Evolutionary conservation across 176 grass and related monocot species (phyloP), one percentile per base, ranked within the genome.

Genomic region (Paspalum notatum): DNA sequence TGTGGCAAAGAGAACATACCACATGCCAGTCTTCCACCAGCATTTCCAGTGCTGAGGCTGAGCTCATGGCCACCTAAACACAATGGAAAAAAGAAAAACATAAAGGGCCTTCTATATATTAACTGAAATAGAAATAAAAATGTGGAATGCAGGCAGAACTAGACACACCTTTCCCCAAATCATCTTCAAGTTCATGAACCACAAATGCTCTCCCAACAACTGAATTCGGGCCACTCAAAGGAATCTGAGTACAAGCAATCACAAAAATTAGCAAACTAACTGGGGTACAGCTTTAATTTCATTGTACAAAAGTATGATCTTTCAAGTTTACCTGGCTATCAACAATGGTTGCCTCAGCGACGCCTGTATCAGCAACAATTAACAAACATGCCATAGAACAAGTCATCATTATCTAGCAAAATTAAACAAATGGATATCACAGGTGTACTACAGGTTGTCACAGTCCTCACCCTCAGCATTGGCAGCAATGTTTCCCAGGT

Each of bases 121-220:
- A 66, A 60, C 51, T 66, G 32, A 54, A 64, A 16, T 60, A 60
- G 57, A 16, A 16, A 4, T 14, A 58, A 77, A 76, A 74, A 62
- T 71, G 26, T 49, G 53, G 14, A 78, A 53, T 22, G 64, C 40
- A 51, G 64, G 5, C 51, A 63, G 17, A 91, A 65, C 51, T 72
- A 79, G 56, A n/a, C 42, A 21, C 84, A 99, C 96, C 96, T 89
- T 99, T 95, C 21, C 96, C 96, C 84, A 99, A 83, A 87, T 99
- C 96, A 87, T 99, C 96, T 89, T 86, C 75, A 89, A 99, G 86
- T 69, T 99, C 96, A 91, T 99, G 96, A 79, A 99, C 96, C 74
- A 99, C 96, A 74, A 99, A 93, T 67, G 96, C 96, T 84, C 96
- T 89, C 72, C 96, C 92, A 82, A 99, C 90, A 68, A 95, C 88